phyloP scores from a whole-genome alignment of 176 grass and related monocot species.

The Aegilops umbellulata region DNA sequence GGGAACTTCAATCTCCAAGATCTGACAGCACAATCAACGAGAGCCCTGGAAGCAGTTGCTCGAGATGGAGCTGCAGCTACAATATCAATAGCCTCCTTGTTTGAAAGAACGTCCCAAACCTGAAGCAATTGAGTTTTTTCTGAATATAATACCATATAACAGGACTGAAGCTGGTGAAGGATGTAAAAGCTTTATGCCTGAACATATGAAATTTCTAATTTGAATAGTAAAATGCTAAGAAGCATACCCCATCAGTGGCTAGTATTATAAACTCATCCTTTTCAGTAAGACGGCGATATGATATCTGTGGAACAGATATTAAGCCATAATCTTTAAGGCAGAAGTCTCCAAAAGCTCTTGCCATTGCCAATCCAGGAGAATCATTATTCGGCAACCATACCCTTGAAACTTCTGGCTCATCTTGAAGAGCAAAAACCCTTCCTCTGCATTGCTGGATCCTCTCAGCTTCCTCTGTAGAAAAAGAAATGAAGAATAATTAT shows the following conservation, averaged over 20 bases:
- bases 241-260: slow-evolving; percentile 89
- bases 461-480: slow-evolving; percentile 76
- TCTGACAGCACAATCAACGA: slow-evolving; percentile 86
- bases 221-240: slow-evolving; percentile 12
- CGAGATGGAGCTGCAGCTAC: slow-evolving; percentile 72
- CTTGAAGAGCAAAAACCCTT: slow-evolving; percentile 95
- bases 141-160: slow-evolving; percentile 8
- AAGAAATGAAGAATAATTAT: slow-evolving; percentile 21
- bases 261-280: slow-evolving; percentile 95
- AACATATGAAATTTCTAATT: slow-evolving; percentile 5
- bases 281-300: slow-evolving; percentile 72
- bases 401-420: slow-evolving; percentile 96
- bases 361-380: slow-evolving; percentile 97
- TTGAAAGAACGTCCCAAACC: slow-evolving; percentile 99
- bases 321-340: slow-evolving; percentile 99
- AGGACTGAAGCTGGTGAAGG: slow-evolving; percentile 14
- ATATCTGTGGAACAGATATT: slow-evolving; percentile 97
- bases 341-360: slow-evolving; percentile 98
- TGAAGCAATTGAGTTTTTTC: slow-evolving; percentile 32
- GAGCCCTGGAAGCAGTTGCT: slow-evolving; percentile 73
- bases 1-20: slow-evolving; percentile 98
- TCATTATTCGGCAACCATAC: slow-evolving; percentile 97
- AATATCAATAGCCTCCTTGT: slow-evolving; percentile 92
- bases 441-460: slow-evolving; percentile 95
- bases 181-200: neutral